phyloP scores from a whole-genome alignment of 2,329 filamentous ascomycete species.

The Byssothecium circinans region DNA sequence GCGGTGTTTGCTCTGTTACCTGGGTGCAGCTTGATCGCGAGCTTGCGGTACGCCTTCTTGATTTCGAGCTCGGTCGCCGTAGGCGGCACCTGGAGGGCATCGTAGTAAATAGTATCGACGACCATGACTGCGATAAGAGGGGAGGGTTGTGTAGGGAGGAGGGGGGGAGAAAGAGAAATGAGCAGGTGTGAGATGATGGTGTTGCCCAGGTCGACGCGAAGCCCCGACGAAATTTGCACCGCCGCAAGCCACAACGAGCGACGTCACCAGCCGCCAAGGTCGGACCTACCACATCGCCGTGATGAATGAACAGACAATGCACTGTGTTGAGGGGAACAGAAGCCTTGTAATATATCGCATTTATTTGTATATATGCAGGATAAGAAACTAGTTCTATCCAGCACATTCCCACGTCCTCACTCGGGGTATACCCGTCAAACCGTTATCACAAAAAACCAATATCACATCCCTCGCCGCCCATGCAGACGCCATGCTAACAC shows the following conservation, averaged over 20 bases:
- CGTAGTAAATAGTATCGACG: constrained; percentile 85
- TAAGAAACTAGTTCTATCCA: constrained; percentile 33
- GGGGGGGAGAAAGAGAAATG: background rate
- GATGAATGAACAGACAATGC: background rate
- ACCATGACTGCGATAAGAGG: constrained; percentile 62
- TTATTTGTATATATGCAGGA: constrained; percentile 28
- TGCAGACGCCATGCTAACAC: constrained; percentile 45
- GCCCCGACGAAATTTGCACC: constrained; percentile 11
- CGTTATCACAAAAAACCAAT: constrained; percentile 32
- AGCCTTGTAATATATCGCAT: constrained; percentile 6
- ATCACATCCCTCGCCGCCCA: constrained; percentile 38
- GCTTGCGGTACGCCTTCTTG: constrained; percentile 91
- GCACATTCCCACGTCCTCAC: constrained; percentile 20
- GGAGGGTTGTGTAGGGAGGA: constrained; percentile 1
- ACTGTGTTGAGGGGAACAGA: constrained; percentile 2
- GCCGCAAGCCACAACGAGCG: constrained; percentile 15
- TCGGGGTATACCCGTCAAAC: constrained; percentile 24
- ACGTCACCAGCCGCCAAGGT: constrained; percentile 22
- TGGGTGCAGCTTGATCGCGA: constrained; percentile 91
- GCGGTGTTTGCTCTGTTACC: constrained; percentile 53
- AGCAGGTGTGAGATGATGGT: constrained; percentile 1
- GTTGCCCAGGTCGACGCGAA: too few relatives aligned
- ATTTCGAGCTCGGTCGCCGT: constrained; percentile 89
- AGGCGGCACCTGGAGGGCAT: constrained; percentile 79
- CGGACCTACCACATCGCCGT: background rate